Conservation (phyloP, 2,329 filamentous ascomycete species). For the Phyllosticta paracitricarpa region DNA sequence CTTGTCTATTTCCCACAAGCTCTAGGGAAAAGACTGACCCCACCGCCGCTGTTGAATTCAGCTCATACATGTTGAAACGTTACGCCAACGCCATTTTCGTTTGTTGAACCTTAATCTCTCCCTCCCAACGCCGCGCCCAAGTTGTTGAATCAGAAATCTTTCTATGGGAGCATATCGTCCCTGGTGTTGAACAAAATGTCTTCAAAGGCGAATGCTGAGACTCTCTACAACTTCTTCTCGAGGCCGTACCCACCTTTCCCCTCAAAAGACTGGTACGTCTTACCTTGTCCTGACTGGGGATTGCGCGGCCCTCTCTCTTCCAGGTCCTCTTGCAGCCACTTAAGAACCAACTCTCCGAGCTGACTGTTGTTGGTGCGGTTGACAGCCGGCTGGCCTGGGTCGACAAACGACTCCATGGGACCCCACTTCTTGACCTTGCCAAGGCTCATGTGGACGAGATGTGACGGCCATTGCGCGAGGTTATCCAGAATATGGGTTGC, state of each 20-base stretch:
- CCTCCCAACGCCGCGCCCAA: neutral
- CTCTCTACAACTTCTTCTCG: constrained; percentile 3
- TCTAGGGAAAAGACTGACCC: neutral
- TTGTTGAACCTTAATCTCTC: neutral
- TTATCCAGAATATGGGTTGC: constrained; percentile 97
- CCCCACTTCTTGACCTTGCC: constrained; percentile 85
- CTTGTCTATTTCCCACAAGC: neutral
- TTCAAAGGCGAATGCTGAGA: neutral
- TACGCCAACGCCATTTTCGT: neutral
- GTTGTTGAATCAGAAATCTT: neutral
- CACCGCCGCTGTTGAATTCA: neutral
- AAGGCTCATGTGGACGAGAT: constrained; percentile 90
- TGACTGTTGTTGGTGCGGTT: constrained; percentile 61
- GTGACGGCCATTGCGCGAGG: constrained; percentile 85
- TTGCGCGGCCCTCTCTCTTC: constrained; percentile 68
- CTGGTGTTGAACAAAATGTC: neutral
- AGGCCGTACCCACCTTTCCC: constrained; percentile 55
- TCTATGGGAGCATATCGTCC: neutral
- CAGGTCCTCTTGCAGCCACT: constrained; percentile 77
- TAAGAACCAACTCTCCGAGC: constrained; percentile 76
- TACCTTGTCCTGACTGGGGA: constrained; percentile 49
- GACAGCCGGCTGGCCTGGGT: constrained; percentile 33
- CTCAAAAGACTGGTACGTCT: constrained; percentile 50
- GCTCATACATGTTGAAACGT: neutral
- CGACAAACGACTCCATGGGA: constrained; percentile 57